Conservation (phyloP, 345 rosid genomes). For the Gossypium rotundifolium region DNA sequence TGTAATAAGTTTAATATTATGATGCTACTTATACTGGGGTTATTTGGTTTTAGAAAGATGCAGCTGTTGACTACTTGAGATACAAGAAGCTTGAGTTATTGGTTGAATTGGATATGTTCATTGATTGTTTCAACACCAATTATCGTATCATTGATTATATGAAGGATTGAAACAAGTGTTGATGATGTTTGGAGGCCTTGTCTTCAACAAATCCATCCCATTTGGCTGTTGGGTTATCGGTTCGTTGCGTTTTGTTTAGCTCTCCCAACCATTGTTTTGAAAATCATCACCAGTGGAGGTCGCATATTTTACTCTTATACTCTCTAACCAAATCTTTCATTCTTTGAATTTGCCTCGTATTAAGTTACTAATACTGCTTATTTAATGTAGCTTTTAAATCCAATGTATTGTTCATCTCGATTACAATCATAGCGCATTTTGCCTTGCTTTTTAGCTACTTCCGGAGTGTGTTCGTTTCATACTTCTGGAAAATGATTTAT, state of each 20-base stretch:
- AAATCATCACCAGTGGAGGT: constrained; percentile 31
- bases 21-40: constrained; percentile 8
- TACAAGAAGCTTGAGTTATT: constrained; percentile 40
- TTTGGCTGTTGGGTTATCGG: constrained; percentile 55
- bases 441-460: not conserved
- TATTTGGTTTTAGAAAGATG: constrained; percentile 22
- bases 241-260: constrained; percentile 48
- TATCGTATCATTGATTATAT: constrained; percentile 27
- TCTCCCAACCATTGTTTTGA: constrained; percentile 26
- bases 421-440: not conserved
- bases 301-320: constrained; percentile 47
- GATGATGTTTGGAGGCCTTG: constrained; percentile 63
- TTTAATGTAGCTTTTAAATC: not conserved
- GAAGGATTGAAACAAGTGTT: constrained; percentile 30
- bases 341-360: not conserved
- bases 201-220: constrained; percentile 44
- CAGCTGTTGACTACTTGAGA: constrained; percentile 15
- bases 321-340: constrained; percentile 36
- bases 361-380: not conserved
- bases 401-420: not conserved
- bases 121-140: constrained; percentile 41
- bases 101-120: constrained; percentile 71
- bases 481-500: too few species aligned
- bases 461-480: too few species aligned
- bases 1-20: too few species aligned